These are phyloP conservation scores for Corrigiola litoralis DNA, from an alignment of 179 eudicot genomes.

Conservation along the genomic window DNA sequence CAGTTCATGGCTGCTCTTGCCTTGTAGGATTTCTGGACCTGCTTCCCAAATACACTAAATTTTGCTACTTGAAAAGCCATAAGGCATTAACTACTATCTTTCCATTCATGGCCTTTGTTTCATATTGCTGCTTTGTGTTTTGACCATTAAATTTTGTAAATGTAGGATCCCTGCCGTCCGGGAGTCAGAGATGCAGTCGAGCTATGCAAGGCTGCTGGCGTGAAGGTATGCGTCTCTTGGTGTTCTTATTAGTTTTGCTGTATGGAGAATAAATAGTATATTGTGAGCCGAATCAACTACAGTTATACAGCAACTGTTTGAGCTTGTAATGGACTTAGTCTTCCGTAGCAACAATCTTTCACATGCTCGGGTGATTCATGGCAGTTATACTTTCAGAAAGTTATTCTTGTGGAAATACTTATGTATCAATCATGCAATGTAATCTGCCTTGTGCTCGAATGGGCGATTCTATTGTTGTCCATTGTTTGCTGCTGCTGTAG, in stretches of 20 bases:
- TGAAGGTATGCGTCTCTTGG: constrained; percentile 53
- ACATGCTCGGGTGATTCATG: background rate
- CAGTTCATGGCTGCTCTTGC: background rate
- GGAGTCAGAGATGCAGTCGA: constrained; percentile 82
- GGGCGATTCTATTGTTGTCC: background rate
- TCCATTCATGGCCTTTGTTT: background rate
- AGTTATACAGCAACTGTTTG: too few relatives aligned
- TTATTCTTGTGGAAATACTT: background rate
- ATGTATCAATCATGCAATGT: too few relatives aligned
- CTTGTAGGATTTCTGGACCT: background rate
- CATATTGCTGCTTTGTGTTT: background rate
- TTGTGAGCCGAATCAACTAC: too few relatives aligned
- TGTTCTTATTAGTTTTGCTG: background rate
- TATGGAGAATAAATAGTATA: too few relatives aligned
- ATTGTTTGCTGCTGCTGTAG: background rate
- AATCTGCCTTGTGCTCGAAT: background rate
- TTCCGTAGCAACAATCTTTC: too few relatives aligned
- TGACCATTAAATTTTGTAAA: background rate
- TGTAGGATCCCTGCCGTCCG: constrained; percentile 93
- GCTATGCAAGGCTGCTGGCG: constrained; percentile 73
- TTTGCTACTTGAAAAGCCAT: background rate
- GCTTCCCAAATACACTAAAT: background rate
- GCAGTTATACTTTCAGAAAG: too few relatives aligned
- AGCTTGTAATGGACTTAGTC: too few relatives aligned
- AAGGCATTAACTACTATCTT: background rate